Conservation (phyloP, 768 basidiomycete genomes). For the Pilatotrama ljubarskyi region DNA sequence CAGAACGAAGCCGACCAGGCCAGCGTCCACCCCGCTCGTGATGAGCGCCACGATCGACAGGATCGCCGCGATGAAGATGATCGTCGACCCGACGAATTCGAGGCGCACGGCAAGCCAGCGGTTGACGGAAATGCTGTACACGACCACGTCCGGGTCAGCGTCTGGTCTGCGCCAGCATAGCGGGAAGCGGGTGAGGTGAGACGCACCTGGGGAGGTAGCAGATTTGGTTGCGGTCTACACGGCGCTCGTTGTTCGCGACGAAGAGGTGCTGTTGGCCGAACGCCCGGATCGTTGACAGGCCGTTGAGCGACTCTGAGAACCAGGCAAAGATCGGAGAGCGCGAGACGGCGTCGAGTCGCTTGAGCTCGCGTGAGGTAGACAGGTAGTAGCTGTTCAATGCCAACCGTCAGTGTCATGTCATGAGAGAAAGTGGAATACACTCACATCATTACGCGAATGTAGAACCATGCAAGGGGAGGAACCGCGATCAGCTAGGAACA, state of each 20-base stretch:
- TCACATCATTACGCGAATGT: slow-evolving; percentile 77
- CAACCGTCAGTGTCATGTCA: background rate
- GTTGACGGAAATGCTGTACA: slow-evolving; percentile 63
- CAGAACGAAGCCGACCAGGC: slow-evolving; percentile 82
- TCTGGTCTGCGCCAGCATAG: background rate
- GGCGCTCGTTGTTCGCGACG: slow-evolving; percentile 62
- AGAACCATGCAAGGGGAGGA: slow-evolving; percentile 77
- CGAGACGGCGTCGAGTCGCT: slow-evolving; percentile 85
- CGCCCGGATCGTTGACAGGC: slow-evolving; percentile 81
- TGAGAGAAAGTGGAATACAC: slow-evolving; percentile 32
- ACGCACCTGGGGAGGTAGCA: slow-evolving; percentile 43
- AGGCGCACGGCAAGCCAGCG: slow-evolving; percentile 84
- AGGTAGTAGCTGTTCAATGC: slow-evolving; percentile 69
- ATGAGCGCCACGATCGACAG: slow-evolving; percentile 71
- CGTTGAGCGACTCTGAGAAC: slow-evolving; percentile 77
- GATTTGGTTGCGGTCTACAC: slow-evolving; percentile 85
- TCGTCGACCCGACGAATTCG: slow-evolving; percentile 79
- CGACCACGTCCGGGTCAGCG: slow-evolving; percentile 48
- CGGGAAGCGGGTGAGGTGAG: background rate
- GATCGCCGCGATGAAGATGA: slow-evolving; percentile 71
- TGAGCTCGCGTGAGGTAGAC: slow-evolving; percentile 82
- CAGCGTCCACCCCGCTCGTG: slow-evolving; percentile 80
- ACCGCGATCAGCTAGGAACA: slow-evolving; percentile 54
- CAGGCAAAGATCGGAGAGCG: slow-evolving; percentile 90
- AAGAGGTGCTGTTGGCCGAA: slow-evolving; percentile 74